These are phyloP conservation scores for Sugiyamaella pinicola DNA, from an alignment of 1,139 yeast species.

Conservation along the genomic window DNA sequence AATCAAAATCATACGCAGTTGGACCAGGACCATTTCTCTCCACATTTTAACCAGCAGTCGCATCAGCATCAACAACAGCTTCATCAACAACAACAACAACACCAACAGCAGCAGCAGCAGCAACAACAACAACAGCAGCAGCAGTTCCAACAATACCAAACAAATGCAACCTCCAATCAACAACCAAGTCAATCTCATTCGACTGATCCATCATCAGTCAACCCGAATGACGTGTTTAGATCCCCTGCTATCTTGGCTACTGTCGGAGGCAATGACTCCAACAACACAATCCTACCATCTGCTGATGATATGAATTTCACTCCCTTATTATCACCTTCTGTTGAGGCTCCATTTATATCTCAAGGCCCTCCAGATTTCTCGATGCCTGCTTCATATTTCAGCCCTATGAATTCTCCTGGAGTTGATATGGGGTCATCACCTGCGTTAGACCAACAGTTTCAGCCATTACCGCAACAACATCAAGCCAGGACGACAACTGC, in stretches of 20 bases:
- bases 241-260: conserved; percentile 34
- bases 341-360: conserved; percentile 45
- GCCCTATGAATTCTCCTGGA: conserved; percentile 61
- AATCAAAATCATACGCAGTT: background rate
- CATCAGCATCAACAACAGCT: conserved; percentile 18
- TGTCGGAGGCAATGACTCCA: conserved; percentile 14
- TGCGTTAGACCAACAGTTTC: conserved; percentile 27
- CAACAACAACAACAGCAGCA: conserved; percentile 19
- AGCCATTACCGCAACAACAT: conserved; percentile 20
- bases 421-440: conserved; percentile 45
- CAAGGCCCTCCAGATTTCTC: conserved; percentile 34
- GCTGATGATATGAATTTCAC: conserved; percentile 50
- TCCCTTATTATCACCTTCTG: conserved; percentile 73
- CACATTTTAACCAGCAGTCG: conserved; percentile 18
- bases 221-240: conserved; percentile 33
- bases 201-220: conserved; percentile 22
- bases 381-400: conserved; percentile 44
- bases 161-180: conserved; percentile 9
- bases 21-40: conserved; percentile 14
- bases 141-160: conserved; percentile 12
- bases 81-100: background rate
- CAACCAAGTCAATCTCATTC: conserved; percentile 4
- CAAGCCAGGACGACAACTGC: conserved; percentile 23
- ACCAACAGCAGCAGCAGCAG: conserved; percentile 9
- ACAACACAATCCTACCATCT: conserved; percentile 19